phyloP scores from a whole-genome alignment of 768 basidiomycete genomes.

The Psilocybe cyanescens region DNA sequence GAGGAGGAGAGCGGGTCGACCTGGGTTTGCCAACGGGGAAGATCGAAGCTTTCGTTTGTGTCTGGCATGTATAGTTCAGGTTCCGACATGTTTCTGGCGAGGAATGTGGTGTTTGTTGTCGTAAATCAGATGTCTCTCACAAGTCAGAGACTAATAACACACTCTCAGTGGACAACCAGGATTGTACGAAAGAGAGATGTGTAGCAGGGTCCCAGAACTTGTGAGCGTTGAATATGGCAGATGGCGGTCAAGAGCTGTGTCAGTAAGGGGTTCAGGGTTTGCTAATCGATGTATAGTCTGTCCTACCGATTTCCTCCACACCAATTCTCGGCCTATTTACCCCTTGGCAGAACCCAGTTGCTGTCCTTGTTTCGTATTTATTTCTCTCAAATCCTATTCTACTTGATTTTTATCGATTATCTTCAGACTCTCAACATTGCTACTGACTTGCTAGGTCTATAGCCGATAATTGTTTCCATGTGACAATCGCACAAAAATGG shows the following conservation, averaged over 20 bases:
- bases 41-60: conserved; percentile 82
- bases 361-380: conserved; percentile 6
- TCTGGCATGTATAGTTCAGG: conserved; percentile 78
- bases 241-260: conserved; percentile 30
- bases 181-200: conserved; percentile 12
- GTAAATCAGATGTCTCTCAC: conserved; percentile 15
- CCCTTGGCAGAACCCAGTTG: conserved; percentile 2
- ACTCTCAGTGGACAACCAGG: conserved; percentile 9
- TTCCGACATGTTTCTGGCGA: conserved; percentile 63
- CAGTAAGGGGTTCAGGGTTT: conserved; percentile 29
- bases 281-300: conserved; percentile 26
- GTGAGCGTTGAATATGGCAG: conserved; percentile 19
- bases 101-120: conserved; percentile 21
- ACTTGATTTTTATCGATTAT: conserved; percentile 18
- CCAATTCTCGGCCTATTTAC: conserved; percentile 2
- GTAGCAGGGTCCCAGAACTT: conserved; percentile 3
- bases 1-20: conserved; percentile 56
- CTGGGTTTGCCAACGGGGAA: conserved; percentile 76
- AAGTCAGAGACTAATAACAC: conserved; percentile 5
- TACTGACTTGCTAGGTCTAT: not conserved
- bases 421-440: conserved; percentile 5
- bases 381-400: not conserved
- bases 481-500: conserved; percentile 19
- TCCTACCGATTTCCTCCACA: conserved; percentile 18
- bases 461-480: conserved; percentile 15